Evolutionary conservation across 495 filamentous ascomycete species (phyloP).

Genomic region (Tuber borchii): DNA sequence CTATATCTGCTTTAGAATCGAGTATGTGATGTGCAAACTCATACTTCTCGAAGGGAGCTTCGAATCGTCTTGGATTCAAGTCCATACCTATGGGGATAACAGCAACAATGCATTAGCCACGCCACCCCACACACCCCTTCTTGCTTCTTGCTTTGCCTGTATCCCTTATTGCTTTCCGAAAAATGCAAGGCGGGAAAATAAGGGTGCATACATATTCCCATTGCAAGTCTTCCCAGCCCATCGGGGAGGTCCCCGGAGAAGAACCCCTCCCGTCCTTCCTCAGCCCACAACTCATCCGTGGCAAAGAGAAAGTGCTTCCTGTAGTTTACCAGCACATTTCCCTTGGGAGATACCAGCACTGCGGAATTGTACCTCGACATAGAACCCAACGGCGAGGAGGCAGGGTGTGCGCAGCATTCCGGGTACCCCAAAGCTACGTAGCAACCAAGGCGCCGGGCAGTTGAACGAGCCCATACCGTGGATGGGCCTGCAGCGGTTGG

Average conservation of each 20-base stretch:
- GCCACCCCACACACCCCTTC: not conserved
- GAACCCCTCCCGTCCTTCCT: constrained; percentile 63
- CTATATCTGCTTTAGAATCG: constrained; percentile 58
- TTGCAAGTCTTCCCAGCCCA: constrained; percentile 58
- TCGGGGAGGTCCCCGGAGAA: constrained; percentile 48
- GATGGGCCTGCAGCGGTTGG: constrained; percentile 64
- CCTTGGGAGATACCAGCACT: constrained; percentile 66
- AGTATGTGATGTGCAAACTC: constrained; percentile 80
- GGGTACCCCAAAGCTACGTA: constrained; percentile 87
- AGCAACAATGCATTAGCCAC: constrained; percentile 8
- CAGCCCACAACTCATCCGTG: constrained; percentile 86
- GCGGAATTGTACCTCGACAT: constrained; percentile 70
- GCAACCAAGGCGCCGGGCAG: constrained; percentile 65
- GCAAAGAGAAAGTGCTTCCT: constrained; percentile 86
- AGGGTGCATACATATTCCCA: constrained; percentile 73
- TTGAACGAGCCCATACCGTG: constrained; percentile 70
- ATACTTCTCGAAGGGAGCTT: constrained; percentile 61
- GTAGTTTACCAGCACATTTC: constrained; percentile 71
- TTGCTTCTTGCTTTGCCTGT: constrained; percentile 16
- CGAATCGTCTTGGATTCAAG: constrained; percentile 51
- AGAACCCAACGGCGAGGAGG: constrained; percentile 42
- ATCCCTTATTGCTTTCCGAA: constrained; percentile 9
- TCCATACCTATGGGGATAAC: constrained; percentile 53
- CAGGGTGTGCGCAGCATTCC: constrained; percentile 54
- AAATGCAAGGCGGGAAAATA: constrained; percentile 6